Conservation (phyloP, 352 stramenopile species). For the Pythium vanterpoolii region DNA sequence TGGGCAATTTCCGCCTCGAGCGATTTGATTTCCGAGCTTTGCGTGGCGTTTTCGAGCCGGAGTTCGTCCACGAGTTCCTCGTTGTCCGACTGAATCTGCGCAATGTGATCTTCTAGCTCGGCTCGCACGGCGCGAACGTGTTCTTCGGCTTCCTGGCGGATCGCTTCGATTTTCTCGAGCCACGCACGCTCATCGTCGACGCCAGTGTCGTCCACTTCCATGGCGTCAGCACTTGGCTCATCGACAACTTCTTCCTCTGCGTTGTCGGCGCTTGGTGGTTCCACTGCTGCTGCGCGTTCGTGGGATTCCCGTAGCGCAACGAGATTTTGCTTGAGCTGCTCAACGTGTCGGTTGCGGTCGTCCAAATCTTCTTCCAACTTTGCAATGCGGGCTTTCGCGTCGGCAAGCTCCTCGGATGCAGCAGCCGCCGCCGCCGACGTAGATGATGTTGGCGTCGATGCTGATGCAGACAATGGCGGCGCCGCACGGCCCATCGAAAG, state of each 20-base stretch:
- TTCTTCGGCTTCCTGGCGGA: slow-evolving; percentile 57
- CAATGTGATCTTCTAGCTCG: slow-evolving; percentile 68
- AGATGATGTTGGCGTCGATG: not conserved
- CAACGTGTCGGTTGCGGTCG: slow-evolving; percentile 60
- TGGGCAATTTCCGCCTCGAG: slow-evolving; percentile 67
- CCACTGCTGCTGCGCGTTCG: not conserved
- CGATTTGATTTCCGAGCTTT: slow-evolving; percentile 54
- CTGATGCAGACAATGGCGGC: slow-evolving; percentile 8
- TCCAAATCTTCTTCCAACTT: slow-evolving; percentile 71
- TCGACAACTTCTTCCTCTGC: slow-evolving; percentile 31
- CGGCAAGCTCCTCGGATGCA: slow-evolving; percentile 44
- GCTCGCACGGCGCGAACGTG: slow-evolving; percentile 51
- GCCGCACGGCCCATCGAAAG: slow-evolving; percentile 11
- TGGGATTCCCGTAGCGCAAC: slow-evolving; percentile 42
- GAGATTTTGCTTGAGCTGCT: slow-evolving; percentile 67
- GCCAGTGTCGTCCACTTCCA: slow-evolving; percentile 32
- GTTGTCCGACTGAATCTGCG: slow-evolving; percentile 43
- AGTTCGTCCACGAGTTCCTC: slow-evolving; percentile 58
- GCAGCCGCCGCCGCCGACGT: not conserved
- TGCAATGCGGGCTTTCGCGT: slow-evolving; percentile 44
- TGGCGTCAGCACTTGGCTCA: slow-evolving; percentile 19
- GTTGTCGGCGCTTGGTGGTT: slow-evolving; percentile 5
- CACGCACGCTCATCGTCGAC: slow-evolving; percentile 30
- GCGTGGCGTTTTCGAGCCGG: slow-evolving; percentile 52
- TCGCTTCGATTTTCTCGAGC: slow-evolving; percentile 46